Conservation (phyloP, 441 rosid species). For the Populus hybrid region DNA sequence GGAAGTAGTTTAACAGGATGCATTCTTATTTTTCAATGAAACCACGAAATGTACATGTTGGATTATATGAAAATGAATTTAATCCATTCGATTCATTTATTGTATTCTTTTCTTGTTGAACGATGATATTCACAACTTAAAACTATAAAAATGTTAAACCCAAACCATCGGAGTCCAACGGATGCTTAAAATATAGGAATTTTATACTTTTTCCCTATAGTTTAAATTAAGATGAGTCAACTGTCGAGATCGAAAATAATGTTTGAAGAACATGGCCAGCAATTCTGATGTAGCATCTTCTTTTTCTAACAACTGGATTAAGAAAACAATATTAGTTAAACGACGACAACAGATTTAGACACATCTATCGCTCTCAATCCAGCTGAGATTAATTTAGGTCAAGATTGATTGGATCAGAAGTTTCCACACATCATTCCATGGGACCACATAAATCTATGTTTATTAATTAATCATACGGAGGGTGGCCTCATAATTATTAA, state of each 20-base stretch:
- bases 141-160: too few species aligned
- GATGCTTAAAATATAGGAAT: too few species aligned
- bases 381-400: background rate
- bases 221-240: too few species aligned
- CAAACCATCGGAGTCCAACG: too few species aligned
- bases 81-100: rapidly evolving
- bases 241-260: too few species aligned
- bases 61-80: rapidly evolving
- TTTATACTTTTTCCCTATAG: too few species aligned
- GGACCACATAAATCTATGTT: background rate
- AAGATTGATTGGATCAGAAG: background rate
- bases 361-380: background rate
- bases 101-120: rapidly evolving
- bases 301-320: background rate
- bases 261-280: too few species aligned
- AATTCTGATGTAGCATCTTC: too few species aligned
- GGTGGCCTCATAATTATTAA: too few species aligned
- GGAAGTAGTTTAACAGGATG: too few species aligned
- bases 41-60: too few species aligned
- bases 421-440: background rate
- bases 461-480: background rate
- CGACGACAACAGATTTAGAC: background rate
- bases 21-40: too few species aligned
- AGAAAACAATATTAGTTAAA: background rate
- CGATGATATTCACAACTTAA: rapidly evolving